Base-by-base conservation (phyloP, 768 basidiomycete species). In the Lactifluus subvellereus region DNA sequence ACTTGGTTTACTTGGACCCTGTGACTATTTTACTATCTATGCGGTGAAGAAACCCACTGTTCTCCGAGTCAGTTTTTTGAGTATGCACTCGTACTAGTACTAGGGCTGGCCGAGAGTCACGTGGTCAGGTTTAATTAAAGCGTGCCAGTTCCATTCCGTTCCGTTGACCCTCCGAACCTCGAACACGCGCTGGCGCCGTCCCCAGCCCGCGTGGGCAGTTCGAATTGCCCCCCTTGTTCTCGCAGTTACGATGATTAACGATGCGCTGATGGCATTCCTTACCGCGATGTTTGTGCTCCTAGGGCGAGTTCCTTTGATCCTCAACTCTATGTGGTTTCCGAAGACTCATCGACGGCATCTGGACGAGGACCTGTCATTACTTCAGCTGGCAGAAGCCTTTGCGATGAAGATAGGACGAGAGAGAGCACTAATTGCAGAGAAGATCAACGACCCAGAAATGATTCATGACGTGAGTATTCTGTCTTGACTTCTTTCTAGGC, bases 321-420 rank as follows among this genome's bases (percentile, higher is more conserved):
- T 58, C 51, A 33, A 62, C 35, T 20, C 42, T 27, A 13, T 35
- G 14, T 53, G 57, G 57, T 48, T 53, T 54, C 43, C 18, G 50
- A 58, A n/a, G 56, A 40, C 42, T 16, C n/a, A 14, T 18, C 54
- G 20, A 42, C 18, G 54, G 49, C 42, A 8, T 11, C 18, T 47
- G 27, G 43, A 57, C 27, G 61, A 57, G 42, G 49, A 63, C 10
- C 10, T 30, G 30, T 54, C 62, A 11, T 32, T 63, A 27, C 57
- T 63, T 42, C 62, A 63, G 37, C 45, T 63, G n/a, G 62, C 57
- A 59, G 62, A 63, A 54, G 62, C 62, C 20, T 54, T 63, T 47
- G 43, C 57, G 32, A 59, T 45, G 20, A 63, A 45, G 38, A 27
- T 59, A 33, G 51, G 40, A 20, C 62, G 50, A 37, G 62, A 63